These are phyloP conservation scores for Priceomyces castillae DNA, from an alignment of 805 yeast genomes.

Conservation along the genomic window DNA sequence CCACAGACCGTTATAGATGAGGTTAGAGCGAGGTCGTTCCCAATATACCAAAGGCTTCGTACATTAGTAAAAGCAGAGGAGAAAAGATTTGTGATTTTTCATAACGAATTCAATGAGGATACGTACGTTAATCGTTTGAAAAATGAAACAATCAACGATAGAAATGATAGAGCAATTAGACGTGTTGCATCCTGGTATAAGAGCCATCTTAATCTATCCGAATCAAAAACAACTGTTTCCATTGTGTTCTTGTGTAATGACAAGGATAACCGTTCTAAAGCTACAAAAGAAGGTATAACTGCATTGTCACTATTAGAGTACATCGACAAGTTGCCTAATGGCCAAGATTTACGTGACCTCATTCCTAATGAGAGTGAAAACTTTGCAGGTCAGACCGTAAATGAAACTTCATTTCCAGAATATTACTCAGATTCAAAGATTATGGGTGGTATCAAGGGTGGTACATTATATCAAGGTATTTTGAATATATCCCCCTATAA, in stretches of 20 bases:
- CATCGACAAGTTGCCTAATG: conserved; percentile 64
- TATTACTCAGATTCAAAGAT: conserved; percentile 78
- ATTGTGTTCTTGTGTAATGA: conserved; percentile 76
- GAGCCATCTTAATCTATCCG: conserved; percentile 50
- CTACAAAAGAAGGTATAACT: conserved; percentile 51
- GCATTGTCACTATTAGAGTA: conserved; percentile 66
- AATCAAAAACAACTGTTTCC: conserved; percentile 36
- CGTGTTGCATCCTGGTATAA: conserved; percentile 69
- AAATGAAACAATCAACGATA: conserved; percentile 78
- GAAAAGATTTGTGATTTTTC: conserved; percentile 86
- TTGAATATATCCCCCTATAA: conserved; percentile 82
- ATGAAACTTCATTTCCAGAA: conserved; percentile 66
- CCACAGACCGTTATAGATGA: conserved; percentile 96
- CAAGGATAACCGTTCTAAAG: conserved; percentile 56
- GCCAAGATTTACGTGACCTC: conserved; percentile 73
- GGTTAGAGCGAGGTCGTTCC: conserved; percentile 81
- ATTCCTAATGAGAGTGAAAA: conserved; percentile 56
- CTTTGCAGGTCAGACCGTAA: conserved; percentile 30
- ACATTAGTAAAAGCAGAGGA: conserved; percentile 69
- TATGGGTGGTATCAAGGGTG: conserved; percentile 87
- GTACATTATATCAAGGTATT: conserved; percentile 82
- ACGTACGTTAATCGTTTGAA: conserved; percentile 63
- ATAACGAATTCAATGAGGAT: conserved; percentile 80
- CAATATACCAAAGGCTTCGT: conserved; percentile 82
- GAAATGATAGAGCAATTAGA: conserved; percentile 89